Percentiles rank a stretch among this genome's conserved stretches.
Evolutionary conservation across 1,139 yeast genomes (phyloP).

Genomic region (Magnusiomyces tetraspermus): DNA sequence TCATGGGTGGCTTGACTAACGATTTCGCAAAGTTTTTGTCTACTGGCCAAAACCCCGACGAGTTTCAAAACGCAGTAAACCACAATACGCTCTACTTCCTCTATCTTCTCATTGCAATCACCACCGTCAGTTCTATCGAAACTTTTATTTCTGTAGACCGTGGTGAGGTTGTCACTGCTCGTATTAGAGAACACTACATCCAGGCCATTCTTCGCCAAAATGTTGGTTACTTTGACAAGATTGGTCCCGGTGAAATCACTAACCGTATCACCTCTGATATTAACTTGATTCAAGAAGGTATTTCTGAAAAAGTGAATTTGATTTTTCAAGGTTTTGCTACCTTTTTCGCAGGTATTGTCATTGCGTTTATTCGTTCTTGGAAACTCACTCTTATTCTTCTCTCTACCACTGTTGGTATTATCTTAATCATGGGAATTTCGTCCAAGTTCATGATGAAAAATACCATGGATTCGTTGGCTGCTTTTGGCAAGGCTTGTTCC

Average conservation of each 20-base stretch:
- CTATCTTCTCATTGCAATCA: conserved; percentile 34
- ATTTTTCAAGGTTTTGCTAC: conserved; percentile 34
- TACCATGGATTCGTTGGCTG: conserved; percentile 25
- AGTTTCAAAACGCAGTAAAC: conserved; percentile 29
- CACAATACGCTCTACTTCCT: conserved; percentile 33
- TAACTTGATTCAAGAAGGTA: conserved; percentile 37
- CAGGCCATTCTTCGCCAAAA: conserved; percentile 36
- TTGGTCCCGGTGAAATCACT: conserved; percentile 39
- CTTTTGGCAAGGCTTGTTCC: conserved; percentile 33
- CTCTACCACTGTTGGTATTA: conserved; percentile 31
- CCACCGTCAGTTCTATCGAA: conserved; percentile 28
- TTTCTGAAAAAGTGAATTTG: conserved; percentile 38
- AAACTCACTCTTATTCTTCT: conserved; percentile 34
- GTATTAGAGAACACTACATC: conserved; percentile 35
- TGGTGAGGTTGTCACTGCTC: conserved; percentile 36
- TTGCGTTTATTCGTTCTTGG: conserved; percentile 36
- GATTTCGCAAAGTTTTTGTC: conserved; percentile 31
- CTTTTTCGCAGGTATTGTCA: conserved; percentile 35
- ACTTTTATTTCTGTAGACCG: conserved; percentile 34
- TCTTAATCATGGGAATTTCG: conserved; percentile 25
- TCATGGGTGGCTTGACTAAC: conserved; percentile 35
- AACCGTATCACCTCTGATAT: conserved; percentile 39
- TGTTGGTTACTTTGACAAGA: conserved; percentile 38
- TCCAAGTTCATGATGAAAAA: conserved; percentile 31
- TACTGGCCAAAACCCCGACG: conserved; percentile 22